Evolutionary conservation across 805 yeast species (phyloP).

Genomic region (Torulaspora indica): DNA sequence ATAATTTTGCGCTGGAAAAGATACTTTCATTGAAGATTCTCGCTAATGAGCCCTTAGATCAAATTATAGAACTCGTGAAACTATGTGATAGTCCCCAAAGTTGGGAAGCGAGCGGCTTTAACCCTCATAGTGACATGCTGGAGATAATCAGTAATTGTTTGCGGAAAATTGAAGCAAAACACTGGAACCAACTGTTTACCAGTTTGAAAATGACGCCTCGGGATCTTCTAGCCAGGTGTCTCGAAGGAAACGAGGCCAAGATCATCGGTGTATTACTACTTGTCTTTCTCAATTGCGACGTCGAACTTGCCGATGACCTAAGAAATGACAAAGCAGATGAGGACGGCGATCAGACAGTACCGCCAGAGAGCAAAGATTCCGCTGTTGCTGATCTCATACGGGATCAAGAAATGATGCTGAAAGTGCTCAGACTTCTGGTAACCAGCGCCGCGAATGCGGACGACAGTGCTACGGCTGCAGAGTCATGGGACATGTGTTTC

Average conservation of each 20-base stretch:
- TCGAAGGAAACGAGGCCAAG: conserved; percentile 32
- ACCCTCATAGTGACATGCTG: conserved; percentile 22
- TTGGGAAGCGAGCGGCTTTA: conserved; percentile 1
- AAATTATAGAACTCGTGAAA: conserved; percentile 25
- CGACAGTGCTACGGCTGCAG: conserved; percentile 27
- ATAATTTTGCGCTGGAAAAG: conserved; percentile 35
- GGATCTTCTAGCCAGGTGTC: conserved; percentile 29
- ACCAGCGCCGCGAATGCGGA: conserved; percentile 28
- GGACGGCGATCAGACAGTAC: neutral
- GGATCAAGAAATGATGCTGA: conserved; percentile 33
- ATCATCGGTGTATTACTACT: conserved; percentile 30
- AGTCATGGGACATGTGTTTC: conserved; percentile 37
- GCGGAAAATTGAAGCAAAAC: conserved; percentile 34
- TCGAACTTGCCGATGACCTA: conserved; percentile 19
- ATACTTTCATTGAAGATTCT: conserved; percentile 29
- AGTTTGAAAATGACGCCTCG: conserved; percentile 31
- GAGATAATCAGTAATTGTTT: conserved; percentile 36
- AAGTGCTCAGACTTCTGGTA: conserved; percentile 30
- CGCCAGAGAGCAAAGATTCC: neutral
- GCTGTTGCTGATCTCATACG: conserved; percentile 22
- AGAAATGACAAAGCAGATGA: conserved; percentile 5
- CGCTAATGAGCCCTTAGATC: conserved; percentile 22
- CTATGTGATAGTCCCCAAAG: conserved; percentile 15
- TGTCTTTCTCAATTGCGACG: conserved; percentile 34
- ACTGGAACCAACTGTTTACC: conserved; percentile 31